phyloP scores from a whole-genome alignment of 805 yeast species.

The Metschnikowia vanudenii region DNA sequence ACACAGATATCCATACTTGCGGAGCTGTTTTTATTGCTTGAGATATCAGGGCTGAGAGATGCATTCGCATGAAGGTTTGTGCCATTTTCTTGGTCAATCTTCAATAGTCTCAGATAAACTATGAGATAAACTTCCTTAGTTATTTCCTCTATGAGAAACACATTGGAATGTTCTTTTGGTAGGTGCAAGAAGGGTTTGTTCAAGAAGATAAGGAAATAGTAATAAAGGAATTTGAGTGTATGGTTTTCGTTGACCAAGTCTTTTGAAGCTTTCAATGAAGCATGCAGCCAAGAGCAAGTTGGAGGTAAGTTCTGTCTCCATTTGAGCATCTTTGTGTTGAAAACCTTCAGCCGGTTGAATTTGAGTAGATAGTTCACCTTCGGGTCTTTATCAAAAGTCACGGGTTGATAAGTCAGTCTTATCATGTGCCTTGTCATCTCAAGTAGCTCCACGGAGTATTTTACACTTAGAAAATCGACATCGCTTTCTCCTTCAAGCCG shows the following conservation, averaged over 20 bases:
- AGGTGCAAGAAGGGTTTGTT: slow-evolving; percentile 22
- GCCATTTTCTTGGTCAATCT: slow-evolving; percentile 9
- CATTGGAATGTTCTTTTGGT: slow-evolving; percentile 19
- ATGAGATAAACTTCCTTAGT: slow-evolving; percentile 17
- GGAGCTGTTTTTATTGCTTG: slow-evolving; percentile 12
- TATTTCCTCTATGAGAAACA: slow-evolving; percentile 20
- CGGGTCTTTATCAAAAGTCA: slow-evolving; percentile 18
- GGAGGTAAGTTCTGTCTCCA: slow-evolving; percentile 18
- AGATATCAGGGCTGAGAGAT: not conserved
- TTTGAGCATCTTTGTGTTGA: slow-evolving; percentile 18
- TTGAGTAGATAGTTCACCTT: slow-evolving; percentile 20
- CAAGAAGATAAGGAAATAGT: slow-evolving; percentile 17
- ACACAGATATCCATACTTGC: slow-evolving; percentile 19
- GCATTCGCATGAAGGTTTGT: not conserved
- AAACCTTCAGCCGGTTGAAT: slow-evolving; percentile 18
- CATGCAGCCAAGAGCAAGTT: slow-evolving; percentile 17
- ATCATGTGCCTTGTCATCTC: slow-evolving; percentile 19
- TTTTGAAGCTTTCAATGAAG: slow-evolving; percentile 14
- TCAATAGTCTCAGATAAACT: slow-evolving; percentile 12
- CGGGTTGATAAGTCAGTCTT: slow-evolving; percentile 18
- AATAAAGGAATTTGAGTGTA: slow-evolving; percentile 17
- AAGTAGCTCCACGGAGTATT: slow-evolving; percentile 17
- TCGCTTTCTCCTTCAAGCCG: slow-evolving; percentile 15
- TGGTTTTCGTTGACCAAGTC: slow-evolving; percentile 18
- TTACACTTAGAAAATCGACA: slow-evolving; percentile 13